Evolutionary conservation across 306 rosid genomes (phyloP).

Genomic region (Cotoneaster glaucophyllus): DNA sequence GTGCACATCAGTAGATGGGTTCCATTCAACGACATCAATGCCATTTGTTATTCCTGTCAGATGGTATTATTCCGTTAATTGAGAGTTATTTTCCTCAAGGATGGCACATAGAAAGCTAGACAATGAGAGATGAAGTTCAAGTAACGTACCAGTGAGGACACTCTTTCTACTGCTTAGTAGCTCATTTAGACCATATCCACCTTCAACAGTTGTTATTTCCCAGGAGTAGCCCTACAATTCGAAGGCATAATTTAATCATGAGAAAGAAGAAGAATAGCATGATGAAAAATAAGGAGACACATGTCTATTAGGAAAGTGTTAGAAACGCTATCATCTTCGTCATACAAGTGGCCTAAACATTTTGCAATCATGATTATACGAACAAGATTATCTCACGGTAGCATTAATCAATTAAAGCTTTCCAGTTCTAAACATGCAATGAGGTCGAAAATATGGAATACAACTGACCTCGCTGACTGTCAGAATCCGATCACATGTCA

Average conservation of each 20-base stretch:
- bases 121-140: not conserved
- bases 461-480: slow-evolving; percentile 78
- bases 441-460: not conserved
- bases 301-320: not conserved
- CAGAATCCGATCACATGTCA: slow-evolving; percentile 76
- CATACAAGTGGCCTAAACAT: not conserved
- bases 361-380: not conserved
- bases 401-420: not conserved
- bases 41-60: slow-evolving; percentile 79
- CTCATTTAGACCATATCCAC: slow-evolving; percentile 69
- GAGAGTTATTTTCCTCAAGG: not conserved
- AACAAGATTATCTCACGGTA: not conserved
- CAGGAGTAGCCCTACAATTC: slow-evolving; percentile 72
- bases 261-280: not conserved
- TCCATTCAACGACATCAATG: slow-evolving; percentile 70
- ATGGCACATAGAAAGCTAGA: slow-evolving; percentile 8
- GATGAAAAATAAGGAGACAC: not conserved
- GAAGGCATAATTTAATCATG: slow-evolving; percentile 5
- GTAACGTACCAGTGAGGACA: slow-evolving; percentile 50
- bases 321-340: not conserved
- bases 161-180: slow-evolving; percentile 57
- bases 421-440: not conserved
- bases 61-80: not conserved
- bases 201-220: slow-evolving; percentile 82
- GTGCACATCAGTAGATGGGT: slow-evolving; percentile 64